Base-by-base conservation (phyloP, 192 early-diverging fungal species). In the Coemansia sp. region DNA sequence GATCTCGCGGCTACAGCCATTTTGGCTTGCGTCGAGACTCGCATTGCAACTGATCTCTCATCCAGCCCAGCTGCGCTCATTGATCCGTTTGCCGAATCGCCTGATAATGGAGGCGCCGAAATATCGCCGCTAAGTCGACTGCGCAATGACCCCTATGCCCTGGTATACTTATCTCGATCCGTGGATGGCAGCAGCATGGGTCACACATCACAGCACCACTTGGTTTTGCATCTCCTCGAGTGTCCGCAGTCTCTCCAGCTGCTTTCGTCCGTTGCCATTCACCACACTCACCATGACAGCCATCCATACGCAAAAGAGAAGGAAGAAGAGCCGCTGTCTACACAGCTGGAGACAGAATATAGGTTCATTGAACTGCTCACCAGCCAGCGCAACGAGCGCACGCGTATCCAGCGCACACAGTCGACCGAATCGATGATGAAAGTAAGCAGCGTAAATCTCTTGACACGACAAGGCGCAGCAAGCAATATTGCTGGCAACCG, bases 211-310 rank as follows among this genome's bases (percentile, higher is more conserved):
- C 59, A 61, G 33, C 29, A 55, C 29, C 71, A 68, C 1, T 40
- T 83, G 46, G 70, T 67, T n/a, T 44, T 78, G 49, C 81, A 83
- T n/a, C 12, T 83, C 38, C 68, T 83, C 31, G 69, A 65, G 44
- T 47, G 52, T 13, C 46, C 65, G 44, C 36, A 40, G 46, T 18
- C 54, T 18, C 65, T 76, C 27, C 71, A 60, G 36, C 46, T 44
- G 11, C 65, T 81, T 42, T 59, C 68, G 3, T 5, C 38, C 13
- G 29, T 63, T 0, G 34, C 72, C 8, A n/a, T 41, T 12, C n/a
- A 47, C 40, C 4, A 43, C 60, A 47, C 31, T 16, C 15, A 59
- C 11, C 18, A 1, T 18, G n/a, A 43, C 33, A 1, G 42, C 67
- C 40, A 34, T 29, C 15, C 1, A 38, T 27, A 3, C 20, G 41